These are phyloP conservation scores for Saturnispora serradocipensis DNA, from an alignment of 805 yeast species.

Conservation along the genomic window DNA sequence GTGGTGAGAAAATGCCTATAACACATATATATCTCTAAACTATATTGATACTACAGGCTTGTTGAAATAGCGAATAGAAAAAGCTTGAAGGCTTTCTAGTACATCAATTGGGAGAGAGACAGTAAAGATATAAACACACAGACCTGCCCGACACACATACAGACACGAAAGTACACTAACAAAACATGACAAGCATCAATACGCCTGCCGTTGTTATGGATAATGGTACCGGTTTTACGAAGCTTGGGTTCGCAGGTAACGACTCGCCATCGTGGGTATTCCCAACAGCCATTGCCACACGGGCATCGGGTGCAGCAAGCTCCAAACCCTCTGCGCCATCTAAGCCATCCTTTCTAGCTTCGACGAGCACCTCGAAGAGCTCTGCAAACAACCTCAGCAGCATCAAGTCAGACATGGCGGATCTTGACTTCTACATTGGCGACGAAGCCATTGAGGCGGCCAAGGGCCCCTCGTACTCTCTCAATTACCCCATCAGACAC, in stretches of 20 bases:
- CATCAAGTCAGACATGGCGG: slow-evolving; percentile 60
- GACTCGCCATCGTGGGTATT: slow-evolving; percentile 96
- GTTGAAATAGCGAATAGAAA: too few species aligned
- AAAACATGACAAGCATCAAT: slow-evolving; percentile 49
- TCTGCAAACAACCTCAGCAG: slow-evolving; percentile 8
- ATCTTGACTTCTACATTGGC: slow-evolving; percentile 89
- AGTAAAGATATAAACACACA: not conserved
- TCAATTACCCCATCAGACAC: slow-evolving; percentile 89
- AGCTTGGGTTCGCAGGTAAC: slow-evolving; percentile 96
- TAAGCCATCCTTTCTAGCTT: slow-evolving; percentile 37
- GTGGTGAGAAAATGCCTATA: too few species aligned
- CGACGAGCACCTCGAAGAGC: slow-evolving; percentile 20
- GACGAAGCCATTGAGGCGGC: slow-evolving; percentile 90
- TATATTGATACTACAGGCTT: too few species aligned
- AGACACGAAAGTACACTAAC: not conserved
- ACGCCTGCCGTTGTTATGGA: slow-evolving; percentile 95
- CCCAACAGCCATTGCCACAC: slow-evolving; percentile 93
- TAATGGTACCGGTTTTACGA: slow-evolving; percentile 97
- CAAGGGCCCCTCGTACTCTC: slow-evolving; percentile 80
- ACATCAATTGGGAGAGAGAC: too few species aligned
- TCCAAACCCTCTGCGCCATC: slow-evolving; percentile 35
- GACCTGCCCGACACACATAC: not conserved
- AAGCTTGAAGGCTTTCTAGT: too few species aligned
- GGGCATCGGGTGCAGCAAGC: slow-evolving; percentile 34
- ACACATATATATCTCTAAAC: too few species aligned